These are phyloP conservation scores for Arabidopsis arenosa DNA, from an alignment of 345 rosid species.

Conservation along the genomic window DNA sequence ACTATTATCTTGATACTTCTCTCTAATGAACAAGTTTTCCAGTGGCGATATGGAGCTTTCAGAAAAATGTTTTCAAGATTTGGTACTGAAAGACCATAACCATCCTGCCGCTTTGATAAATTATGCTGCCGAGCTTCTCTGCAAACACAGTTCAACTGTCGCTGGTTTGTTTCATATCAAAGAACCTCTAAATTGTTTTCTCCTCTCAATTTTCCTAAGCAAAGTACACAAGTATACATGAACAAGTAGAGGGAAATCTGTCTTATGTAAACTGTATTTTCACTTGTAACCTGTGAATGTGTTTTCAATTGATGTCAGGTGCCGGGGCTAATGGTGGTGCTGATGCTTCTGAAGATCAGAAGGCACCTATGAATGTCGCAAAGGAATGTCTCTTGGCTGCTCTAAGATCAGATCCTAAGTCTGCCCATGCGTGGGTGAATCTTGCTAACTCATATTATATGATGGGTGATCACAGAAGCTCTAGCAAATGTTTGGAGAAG, in stretches of 20 bases:
- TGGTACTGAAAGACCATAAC: conserved; percentile 85
- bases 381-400: conserved; percentile 79
- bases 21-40: conserved; percentile 43
- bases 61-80: conserved; percentile 84
- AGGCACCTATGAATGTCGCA: conserved; percentile 70
- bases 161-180: conserved; percentile 67
- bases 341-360: conserved; percentile 61
- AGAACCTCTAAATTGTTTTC: conserved; percentile 29
- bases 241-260: conserved; percentile 1
- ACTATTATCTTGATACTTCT: conserved; percentile 14
- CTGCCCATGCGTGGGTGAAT: conserved; percentile 89
- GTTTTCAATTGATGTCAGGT: conserved; percentile 52
- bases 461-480: conserved; percentile 81
- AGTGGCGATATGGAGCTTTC: conserved; percentile 87
- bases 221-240: conserved; percentile 25
- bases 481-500: conserved; percentile 99
- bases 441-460: conserved; percentile 81
- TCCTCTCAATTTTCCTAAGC: conserved; percentile 11
- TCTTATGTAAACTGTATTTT: not conserved
- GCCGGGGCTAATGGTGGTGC: conserved; percentile 83
- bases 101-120: conserved; percentile 91
- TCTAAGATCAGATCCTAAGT: conserved; percentile 81
- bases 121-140: conserved; percentile 83
- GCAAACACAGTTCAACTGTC: conserved; percentile 73
- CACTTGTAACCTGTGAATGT: conserved; percentile 15